Percentiles rank a stretch among this genome's conserved stretches.
These are phyloP conservation scores for Solanum dulcamara DNA, from an alignment of 257 asterid species.

Conservation along the genomic window DNA sequence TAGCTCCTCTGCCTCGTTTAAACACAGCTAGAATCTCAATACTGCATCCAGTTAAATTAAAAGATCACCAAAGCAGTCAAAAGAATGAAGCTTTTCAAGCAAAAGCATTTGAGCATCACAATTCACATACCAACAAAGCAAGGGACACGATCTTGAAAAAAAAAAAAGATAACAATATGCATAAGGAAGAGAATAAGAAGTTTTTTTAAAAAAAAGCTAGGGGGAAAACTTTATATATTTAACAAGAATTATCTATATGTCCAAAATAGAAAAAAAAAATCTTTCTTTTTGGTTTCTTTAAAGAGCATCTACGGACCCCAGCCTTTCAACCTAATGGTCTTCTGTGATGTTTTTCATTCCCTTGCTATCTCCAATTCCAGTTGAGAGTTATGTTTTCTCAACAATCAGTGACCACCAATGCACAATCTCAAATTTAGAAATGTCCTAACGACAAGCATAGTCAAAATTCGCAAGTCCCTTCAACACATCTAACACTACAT, in stretches of 20 bases:
- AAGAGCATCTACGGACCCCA: background rate
- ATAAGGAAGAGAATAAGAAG: background rate
- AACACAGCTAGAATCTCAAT: conserved; percentile 84
- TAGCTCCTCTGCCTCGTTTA: conserved; percentile 44
- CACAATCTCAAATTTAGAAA: background rate
- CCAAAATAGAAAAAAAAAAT: background rate
- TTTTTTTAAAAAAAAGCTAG: background rate
- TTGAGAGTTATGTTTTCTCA: background rate
- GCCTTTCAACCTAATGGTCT: background rate
- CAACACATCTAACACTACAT: background rate
- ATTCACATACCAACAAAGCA: background rate
- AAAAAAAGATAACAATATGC: background rate
- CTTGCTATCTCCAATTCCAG: background rate
- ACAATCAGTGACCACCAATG: background rate
- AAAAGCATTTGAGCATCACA: background rate
- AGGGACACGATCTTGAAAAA: background rate
- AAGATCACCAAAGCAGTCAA: background rate
- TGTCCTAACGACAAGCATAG: background rate
- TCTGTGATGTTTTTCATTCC: background rate
- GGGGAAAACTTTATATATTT: background rate
- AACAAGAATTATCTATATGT: background rate
- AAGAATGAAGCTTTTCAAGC: background rate
- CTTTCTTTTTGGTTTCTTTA: background rate
- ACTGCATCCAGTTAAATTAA: conserved; percentile 37
- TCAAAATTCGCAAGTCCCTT: background rate